These are phyloP conservation scores for Penicillium janthinellum DNA, from an alignment of 2,329 filamentous ascomycete species.

Conservation along the genomic window DNA sequence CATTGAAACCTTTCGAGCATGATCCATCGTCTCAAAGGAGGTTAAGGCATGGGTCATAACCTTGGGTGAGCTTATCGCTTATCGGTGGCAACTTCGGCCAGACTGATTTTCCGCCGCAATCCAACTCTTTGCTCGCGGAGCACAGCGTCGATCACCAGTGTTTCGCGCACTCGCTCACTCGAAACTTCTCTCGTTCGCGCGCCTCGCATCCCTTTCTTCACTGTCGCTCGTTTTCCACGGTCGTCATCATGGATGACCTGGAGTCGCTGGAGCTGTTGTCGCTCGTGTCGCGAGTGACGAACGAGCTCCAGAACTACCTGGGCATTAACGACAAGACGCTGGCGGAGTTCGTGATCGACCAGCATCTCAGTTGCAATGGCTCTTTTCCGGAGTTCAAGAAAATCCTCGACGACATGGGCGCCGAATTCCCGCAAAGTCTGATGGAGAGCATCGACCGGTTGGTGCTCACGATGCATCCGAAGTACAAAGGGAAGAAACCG, in stretches of 20 bases:
- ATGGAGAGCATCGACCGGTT: conserved; percentile 90
- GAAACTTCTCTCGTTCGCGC: conserved; percentile 2
- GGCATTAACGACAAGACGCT: conserved; percentile 92
- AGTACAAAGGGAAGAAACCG: conserved; percentile 66
- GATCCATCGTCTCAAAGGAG: too few species aligned
- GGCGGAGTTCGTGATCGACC: conserved; percentile 92
- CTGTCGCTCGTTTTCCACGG: conserved; percentile 3
- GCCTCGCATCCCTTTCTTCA: background rate
- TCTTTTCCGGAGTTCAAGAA: conserved; percentile 73
- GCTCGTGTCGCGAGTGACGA: conserved; percentile 90
- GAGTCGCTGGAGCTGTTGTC: conserved; percentile 89
- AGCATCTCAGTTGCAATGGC: conserved; percentile 71
- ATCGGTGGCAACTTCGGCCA: conserved; percentile 36
- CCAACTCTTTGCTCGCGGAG: conserved; percentile 15
- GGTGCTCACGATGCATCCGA: conserved; percentile 86
- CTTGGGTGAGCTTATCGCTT: conserved; percentile 22
- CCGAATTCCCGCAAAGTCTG: conserved; percentile 81
- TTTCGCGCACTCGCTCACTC: conserved; percentile 25
- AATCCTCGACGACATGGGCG: conserved; percentile 73
- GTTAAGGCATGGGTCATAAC: background rate
- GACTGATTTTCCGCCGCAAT: conserved; percentile 41
- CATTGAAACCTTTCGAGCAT: too few species aligned
- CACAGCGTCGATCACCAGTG: conserved; percentile 15
- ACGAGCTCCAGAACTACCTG: conserved; percentile 90
- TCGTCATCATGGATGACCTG: conserved; percentile 76